Evolutionary conservation across 306 rosid species (phyloP).

Genomic region (Cicer pinnatifidum): DNA sequence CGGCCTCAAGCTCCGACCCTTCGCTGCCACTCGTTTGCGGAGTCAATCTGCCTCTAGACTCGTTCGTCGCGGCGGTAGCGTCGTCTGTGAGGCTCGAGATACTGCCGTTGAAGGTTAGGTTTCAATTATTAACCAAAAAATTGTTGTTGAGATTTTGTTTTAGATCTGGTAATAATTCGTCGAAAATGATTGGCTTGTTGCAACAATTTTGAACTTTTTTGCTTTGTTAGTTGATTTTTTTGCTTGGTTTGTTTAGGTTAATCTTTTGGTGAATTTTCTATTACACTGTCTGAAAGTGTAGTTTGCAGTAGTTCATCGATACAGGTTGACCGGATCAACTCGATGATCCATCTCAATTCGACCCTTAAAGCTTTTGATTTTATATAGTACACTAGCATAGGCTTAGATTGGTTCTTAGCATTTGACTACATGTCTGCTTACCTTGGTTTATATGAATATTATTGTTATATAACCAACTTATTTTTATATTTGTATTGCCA

Average conservation of each 20-base stretch:
- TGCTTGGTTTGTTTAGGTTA: neutral
- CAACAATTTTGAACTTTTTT: neutral
- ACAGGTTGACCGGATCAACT: too few relatives aligned
- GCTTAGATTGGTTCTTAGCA: too few relatives aligned
- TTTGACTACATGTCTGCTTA: neutral
- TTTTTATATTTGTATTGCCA: conserved; percentile 28
- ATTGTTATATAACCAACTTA: neutral
- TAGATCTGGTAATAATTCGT: neutral
- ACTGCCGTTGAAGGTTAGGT: conserved; percentile 72
- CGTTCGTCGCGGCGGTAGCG: conserved; percentile 48
- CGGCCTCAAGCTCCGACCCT: conserved; percentile 62
- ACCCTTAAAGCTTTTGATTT: too few relatives aligned
- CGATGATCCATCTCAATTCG: too few relatives aligned
- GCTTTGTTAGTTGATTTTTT: conserved; percentile 13
- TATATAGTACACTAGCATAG: too few relatives aligned
- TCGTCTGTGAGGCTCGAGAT: conserved; percentile 76
- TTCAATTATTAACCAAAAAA: neutral
- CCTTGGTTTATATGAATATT: neutral
- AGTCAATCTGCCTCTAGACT: conserved; percentile 37
- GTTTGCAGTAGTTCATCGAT: neutral
- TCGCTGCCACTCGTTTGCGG: conserved; percentile 37
- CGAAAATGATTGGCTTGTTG: neutral
- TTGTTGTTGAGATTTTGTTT: neutral
- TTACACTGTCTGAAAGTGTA: neutral
- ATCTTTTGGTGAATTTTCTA: neutral